Evolutionary conservation across 2,329 filamentous ascomycete genomes (phyloP).

Genomic region (Sordariomycetes sp.): DNA sequence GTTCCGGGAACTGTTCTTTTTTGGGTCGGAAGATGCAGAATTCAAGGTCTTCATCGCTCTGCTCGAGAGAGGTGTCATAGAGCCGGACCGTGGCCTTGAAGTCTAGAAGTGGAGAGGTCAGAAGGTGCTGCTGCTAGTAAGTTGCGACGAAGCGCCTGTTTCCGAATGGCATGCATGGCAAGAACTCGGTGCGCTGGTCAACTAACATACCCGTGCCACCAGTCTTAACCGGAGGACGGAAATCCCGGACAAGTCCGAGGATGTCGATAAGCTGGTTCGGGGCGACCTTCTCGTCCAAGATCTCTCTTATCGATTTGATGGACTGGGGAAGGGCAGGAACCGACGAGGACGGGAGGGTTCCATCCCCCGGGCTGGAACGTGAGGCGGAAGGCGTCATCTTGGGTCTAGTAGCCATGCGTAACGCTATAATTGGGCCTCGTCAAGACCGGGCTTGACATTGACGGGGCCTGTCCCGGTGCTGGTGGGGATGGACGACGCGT

Average conservation of each 20-base stretch:
- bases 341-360: not conserved
- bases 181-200: not conserved
- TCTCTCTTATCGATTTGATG: constrained; percentile 18
- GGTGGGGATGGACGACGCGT: not conserved
- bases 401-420: not conserved
- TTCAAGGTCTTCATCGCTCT: constrained; percentile 21
- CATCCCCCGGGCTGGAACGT: not conserved
- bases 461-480: not conserved
- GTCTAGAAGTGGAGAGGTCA: constrained; percentile 24
- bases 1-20: constrained; percentile 30
- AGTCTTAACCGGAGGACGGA: constrained; percentile 36
- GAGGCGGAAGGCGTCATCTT: not conserved
- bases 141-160: not conserved
- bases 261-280: constrained; percentile 34
- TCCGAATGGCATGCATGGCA: not conserved
- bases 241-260: constrained; percentile 59
- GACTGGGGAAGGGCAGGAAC: not conserved
- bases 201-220: constrained; percentile 32
- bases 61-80: constrained; percentile 41
- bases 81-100: constrained; percentile 48
- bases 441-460: not conserved
- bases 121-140: not conserved
- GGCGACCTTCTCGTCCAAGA: constrained; percentile 25
- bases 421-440: not conserved
- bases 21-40: constrained; percentile 49